Evolutionary conservation across 163 green algal species (phyloP).

Genomic region (Scenedesmus sp.): DNA sequence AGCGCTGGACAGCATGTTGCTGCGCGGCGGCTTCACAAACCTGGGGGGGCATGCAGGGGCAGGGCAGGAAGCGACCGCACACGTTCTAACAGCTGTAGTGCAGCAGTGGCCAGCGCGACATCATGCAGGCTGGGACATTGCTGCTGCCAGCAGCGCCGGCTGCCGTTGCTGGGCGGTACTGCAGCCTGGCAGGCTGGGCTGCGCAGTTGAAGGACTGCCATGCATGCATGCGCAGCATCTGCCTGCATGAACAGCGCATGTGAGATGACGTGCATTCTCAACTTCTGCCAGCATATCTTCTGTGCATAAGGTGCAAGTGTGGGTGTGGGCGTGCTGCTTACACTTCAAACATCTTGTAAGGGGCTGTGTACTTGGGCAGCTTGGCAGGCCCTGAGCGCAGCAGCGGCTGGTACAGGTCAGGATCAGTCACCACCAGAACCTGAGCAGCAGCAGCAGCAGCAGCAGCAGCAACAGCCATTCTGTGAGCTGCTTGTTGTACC

Average conservation of each 20-base stretch:
- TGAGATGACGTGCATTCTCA: background rate
- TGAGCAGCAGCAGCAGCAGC: slow-evolving; percentile 19
- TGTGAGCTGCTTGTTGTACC: too few species aligned
- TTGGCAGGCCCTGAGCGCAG: slow-evolving; percentile 24
- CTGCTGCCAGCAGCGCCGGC: background rate
- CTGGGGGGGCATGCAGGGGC: too few species aligned
- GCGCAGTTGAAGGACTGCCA: background rate
- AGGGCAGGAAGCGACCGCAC: background rate
- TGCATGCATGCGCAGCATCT: background rate
- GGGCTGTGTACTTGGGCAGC: slow-evolving; percentile 44
- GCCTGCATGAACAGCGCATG: background rate
- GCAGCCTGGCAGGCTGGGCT: background rate
- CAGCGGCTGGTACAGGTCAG: slow-evolving; percentile 47
- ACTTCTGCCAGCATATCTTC: background rate
- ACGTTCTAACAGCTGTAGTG: background rate
- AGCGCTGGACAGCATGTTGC: slow-evolving; percentile 64
- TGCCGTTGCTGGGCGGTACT: background rate
- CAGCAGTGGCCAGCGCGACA: background rate
- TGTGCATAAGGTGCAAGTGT: background rate
- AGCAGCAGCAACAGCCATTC: background rate
- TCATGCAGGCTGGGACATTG: background rate
- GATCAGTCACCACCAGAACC: slow-evolving; percentile 37
- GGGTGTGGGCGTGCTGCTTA: background rate
- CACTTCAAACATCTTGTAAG: slow-evolving; percentile 55
- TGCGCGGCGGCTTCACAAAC: slow-evolving; percentile 28